Evolutionary conservation across 2,329 filamentous ascomycete species (phyloP).

Genomic region (Trichophyton schoenleinii): DNA sequence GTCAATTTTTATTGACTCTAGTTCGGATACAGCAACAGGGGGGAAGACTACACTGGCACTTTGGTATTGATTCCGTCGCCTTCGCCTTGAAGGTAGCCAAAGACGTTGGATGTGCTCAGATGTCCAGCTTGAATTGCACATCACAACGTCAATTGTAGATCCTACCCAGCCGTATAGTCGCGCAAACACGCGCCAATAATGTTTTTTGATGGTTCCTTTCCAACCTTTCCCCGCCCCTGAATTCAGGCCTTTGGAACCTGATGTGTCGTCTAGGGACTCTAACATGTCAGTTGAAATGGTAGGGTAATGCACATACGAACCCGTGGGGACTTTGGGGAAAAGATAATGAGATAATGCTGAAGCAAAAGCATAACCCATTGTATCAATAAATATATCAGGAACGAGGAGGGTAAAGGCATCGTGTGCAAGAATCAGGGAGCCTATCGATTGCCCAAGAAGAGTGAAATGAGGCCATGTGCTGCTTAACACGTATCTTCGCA

Average conservation of each 20-base stretch:
- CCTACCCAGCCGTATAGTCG: conserved; percentile 71
- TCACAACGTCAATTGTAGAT: conserved; percentile 75
- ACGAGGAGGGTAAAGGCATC: conserved; percentile 87
- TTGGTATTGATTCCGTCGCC: conserved; percentile 34
- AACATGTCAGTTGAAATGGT: conserved; percentile 99
- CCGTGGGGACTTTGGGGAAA: conserved; percentile 69
- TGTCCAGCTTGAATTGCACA: conserved; percentile 97
- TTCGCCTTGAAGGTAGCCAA: conserved; percentile 49
- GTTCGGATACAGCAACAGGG: conserved; percentile 76
- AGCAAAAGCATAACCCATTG: conserved; percentile 93
- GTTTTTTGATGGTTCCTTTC: conserved; percentile 58
- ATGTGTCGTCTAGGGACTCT: conserved; percentile 57
- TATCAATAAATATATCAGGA: conserved; percentile 90
- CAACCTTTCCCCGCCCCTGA: conserved; percentile 65
- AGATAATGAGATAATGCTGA: conserved; percentile 70
- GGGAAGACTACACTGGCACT: conserved; percentile 62
- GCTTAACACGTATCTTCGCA: conserved; percentile 71
- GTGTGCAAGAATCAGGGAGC: conserved; percentile 75
- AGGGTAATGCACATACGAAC: conserved; percentile 92
- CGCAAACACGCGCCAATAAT: conserved; percentile 83
- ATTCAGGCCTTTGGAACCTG: conserved; percentile 60
- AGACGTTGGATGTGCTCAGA: conserved; percentile 66
- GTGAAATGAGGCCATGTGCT: conserved; percentile 88
- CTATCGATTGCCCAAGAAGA: conserved; percentile 82
- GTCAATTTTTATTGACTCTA: conserved; percentile 62